Conservation (phyloP, 139 green algal genomes). For the Cymbomonas tetramitiformis region DNA sequence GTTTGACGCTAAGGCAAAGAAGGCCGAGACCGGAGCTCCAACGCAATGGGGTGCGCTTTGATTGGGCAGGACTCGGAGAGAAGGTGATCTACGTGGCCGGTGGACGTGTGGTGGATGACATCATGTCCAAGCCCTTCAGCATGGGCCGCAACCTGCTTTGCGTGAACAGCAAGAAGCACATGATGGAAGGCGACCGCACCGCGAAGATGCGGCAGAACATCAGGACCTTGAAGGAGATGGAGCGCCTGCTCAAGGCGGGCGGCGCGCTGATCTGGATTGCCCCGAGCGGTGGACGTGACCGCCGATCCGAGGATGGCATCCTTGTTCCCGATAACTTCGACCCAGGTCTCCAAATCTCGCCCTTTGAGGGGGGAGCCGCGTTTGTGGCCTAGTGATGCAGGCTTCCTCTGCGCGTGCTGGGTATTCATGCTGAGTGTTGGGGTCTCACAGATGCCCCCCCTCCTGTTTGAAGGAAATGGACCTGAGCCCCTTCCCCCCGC, state of each 20-base stretch:
- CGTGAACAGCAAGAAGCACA: conserved; percentile 93
- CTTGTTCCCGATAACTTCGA: conserved; percentile 52
- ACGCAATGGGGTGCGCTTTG: background rate
- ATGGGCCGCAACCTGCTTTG: conserved; percentile 99
- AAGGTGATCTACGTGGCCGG: conserved; percentile 62
- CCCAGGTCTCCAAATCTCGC: too few species aligned
- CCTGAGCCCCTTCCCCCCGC: too few species aligned
- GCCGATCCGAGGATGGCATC: conserved; percentile 34
- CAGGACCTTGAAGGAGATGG: conserved; percentile 46
- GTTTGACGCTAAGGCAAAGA: too few species aligned
- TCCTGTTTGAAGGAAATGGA: too few species aligned
- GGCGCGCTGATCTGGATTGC: conserved; percentile 86
- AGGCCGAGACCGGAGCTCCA: background rate
- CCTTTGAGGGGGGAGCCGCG: too few species aligned
- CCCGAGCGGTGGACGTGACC: conserved; percentile 70
- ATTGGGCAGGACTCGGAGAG: background rate
- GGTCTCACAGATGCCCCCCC: too few species aligned
- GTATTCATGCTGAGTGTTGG: too few species aligned
- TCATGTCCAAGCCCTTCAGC: conserved; percentile 92
- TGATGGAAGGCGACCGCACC: conserved; percentile 75
- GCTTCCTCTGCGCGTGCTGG: too few species aligned
- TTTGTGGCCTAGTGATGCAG: too few species aligned
- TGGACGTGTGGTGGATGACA: conserved; percentile 85
- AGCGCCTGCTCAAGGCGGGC: conserved; percentile 31
- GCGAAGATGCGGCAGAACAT: conserved; percentile 79